phyloP scores from a whole-genome alignment of 306 rosid species.

The Medicago truncatula region DNA sequence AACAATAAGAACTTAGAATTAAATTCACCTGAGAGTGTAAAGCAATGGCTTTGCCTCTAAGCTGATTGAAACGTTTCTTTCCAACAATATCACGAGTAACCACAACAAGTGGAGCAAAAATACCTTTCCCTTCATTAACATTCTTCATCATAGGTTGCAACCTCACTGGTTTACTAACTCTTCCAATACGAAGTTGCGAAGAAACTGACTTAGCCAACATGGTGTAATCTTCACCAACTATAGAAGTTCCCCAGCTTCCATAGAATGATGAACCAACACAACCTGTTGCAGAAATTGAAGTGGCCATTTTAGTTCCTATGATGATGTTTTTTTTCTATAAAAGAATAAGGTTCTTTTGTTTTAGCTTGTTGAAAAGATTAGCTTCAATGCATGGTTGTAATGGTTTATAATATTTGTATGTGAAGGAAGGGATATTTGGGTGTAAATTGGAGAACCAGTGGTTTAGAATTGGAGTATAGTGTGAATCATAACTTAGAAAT shows the following conservation, averaged over 20 bases:
- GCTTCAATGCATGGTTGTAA: constrained; percentile 30
- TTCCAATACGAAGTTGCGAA: constrained; percentile 56
- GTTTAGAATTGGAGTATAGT: constrained; percentile 56
- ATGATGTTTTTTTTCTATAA: not conserved
- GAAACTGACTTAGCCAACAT: constrained; percentile 57
- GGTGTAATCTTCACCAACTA: constrained; percentile 72
- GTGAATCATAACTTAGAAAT: constrained; percentile 39
- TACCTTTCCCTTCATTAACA: constrained; percentile 91
- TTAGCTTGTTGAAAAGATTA: constrained; percentile 33
- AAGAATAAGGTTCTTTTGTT: not conserved
- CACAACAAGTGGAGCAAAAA: constrained; percentile 89
- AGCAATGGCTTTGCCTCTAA: constrained; percentile 98
- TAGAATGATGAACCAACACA: constrained; percentile 65
- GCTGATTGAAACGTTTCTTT: constrained; percentile 90
- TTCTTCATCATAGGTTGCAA: constrained; percentile 92
- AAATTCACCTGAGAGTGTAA: constrained; percentile 85
- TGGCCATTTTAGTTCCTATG: constrained; percentile 56
- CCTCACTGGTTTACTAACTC: constrained; percentile 53
- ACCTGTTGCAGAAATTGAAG: constrained; percentile 70
- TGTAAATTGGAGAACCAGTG: constrained; percentile 68
- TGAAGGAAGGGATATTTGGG: constrained; percentile 61
- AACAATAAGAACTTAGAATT: not conserved
- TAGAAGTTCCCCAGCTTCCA: constrained; percentile 81
- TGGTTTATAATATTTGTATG: constrained; percentile 54
- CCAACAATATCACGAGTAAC: constrained; percentile 75